Evolutionary conservation across 2,329 filamentous ascomycete genomes (phyloP), one percentile per base, ranked within the genome.

Genomic region (Camillea tinctor): DNA sequence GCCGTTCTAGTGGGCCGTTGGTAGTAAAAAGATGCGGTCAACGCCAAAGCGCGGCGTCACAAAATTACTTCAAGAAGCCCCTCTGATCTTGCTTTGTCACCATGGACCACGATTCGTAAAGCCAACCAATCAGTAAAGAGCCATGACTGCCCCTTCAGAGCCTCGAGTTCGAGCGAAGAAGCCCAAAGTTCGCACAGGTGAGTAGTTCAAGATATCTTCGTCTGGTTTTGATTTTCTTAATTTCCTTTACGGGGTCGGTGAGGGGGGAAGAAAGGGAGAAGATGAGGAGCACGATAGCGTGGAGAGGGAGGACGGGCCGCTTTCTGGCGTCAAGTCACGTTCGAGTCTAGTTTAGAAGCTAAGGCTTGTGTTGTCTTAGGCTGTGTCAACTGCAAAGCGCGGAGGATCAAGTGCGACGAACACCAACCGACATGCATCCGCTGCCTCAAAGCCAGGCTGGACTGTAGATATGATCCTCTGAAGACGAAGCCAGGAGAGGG

Each of bases 361-460:
- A 23, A 52, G 20, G 50, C 50, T 3, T 17, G 50, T 15, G 20
- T 17, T 6, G 13, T 22, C 15, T 23, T 52, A 65, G 63, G 63
- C 6, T 65, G 63, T 21, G n/a, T 55, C 26, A 62, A 59, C 21
- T 66, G 64, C 56, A 66, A 66, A 53, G 51, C 59, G 22, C 60
- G 64, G 40, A 61, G 62, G 24, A 55, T 66, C 22, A 66, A 66
- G 50, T 66, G 64, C 55, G 64, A 63, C 19, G 64, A 66, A 55
- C 56, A 49, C 2, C 59, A 59, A n/a, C 62, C 64, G 4, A 24
- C 49, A 21, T 66, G 64, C 30, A 21, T 21, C 20, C 64, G 62
- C 22, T 66, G 64, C 40, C 52, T 56, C 54, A 64, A 60, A 50
- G 52, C 56, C 30, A 50, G 55, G 50, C 54, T 65, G 17, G 40